Conservation (phyloP, 345 rosid species). For the Linum usitatissimum region DNA sequence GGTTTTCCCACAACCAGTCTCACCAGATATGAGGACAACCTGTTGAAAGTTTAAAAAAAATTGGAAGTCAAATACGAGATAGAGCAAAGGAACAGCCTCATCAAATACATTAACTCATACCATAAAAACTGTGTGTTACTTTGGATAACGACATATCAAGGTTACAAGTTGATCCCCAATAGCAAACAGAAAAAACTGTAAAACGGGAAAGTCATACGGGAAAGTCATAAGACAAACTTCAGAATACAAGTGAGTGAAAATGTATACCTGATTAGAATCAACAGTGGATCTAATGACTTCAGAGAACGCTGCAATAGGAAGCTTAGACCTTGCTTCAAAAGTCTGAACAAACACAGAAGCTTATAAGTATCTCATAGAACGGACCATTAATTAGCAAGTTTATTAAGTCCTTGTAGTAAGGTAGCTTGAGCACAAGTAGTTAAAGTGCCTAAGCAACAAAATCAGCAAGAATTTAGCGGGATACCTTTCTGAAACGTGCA, state of each 20-base stretch:
- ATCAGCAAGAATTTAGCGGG: conserved; percentile 7
- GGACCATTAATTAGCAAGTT: conserved; percentile 1
- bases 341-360: conserved; percentile 42
- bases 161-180: not conserved
- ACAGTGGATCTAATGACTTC: conserved; percentile 61
- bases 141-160: not conserved
- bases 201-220: not conserved
- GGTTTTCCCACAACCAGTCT: conserved; percentile 85
- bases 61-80: not conserved
- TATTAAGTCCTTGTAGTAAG: too few species aligned
- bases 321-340: conserved; percentile 49
- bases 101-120: conserved; percentile 3
- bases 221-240: too few species aligned
- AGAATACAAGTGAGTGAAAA: too few species aligned
- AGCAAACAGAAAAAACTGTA: conserved; percentile 9
- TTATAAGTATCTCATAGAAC: conserved; percentile 15
- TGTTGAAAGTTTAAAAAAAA: conserved; percentile 15
- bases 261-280: conserved; percentile 63
- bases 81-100: not conserved
- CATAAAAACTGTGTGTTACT: not conserved
- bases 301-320: conserved; percentile 72
- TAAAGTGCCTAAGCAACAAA: conserved; percentile 6
- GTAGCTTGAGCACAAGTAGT: too few species aligned
- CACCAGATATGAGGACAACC: conserved; percentile 75
- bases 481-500: conserved; percentile 61